Conservation (phyloP, 2,329 filamentous ascomycete genomes). For the Emmonsia crescens region DNA sequence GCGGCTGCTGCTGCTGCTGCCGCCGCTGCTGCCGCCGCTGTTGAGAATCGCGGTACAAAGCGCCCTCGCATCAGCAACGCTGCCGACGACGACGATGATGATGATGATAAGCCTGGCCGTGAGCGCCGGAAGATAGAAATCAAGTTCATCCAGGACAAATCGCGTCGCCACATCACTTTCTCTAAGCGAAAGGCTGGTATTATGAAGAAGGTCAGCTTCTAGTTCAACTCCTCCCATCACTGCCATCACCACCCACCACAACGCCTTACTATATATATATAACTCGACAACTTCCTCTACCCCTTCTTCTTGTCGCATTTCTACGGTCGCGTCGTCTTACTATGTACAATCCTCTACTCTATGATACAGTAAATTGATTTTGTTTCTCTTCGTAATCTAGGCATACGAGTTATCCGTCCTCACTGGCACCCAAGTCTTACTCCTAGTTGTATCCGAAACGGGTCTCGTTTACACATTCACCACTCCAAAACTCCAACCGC, state of each 20-base stretch:
- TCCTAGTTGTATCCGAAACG: slow-evolving; percentile 94
- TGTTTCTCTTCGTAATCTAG: slow-evolving; percentile 37
- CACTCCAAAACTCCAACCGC: slow-evolving; percentile 92
- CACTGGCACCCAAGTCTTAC: slow-evolving; percentile 91
- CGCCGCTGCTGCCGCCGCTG: slow-evolving; percentile 22
- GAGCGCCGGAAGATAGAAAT: slow-evolving; percentile 99
- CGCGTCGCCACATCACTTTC: slow-evolving; percentile 97
- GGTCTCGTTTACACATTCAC: slow-evolving; percentile 97
- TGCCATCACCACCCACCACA: background rate
- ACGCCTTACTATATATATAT: background rate
- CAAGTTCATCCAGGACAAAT: slow-evolving; percentile 99
- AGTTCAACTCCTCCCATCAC: background rate
- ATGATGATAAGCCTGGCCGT: slow-evolving; percentile 93
- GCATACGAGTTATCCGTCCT: slow-evolving; percentile 96
- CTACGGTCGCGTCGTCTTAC: slow-evolving; percentile 5
- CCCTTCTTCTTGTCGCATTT: background rate
- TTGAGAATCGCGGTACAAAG: slow-evolving; percentile 76
- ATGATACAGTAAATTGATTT: background rate
- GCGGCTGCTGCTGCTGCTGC: slow-evolving; percentile 19
- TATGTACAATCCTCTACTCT: background rate
- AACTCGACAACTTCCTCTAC: background rate
- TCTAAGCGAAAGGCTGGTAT: slow-evolving; percentile 99
- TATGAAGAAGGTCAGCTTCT: slow-evolving; percentile 89
- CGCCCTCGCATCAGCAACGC: slow-evolving; percentile 66
- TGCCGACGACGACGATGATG: slow-evolving; percentile 90